phyloP scores from a whole-genome alignment of 129 eudicot genomes.

The Lactuca sativa region DNA sequence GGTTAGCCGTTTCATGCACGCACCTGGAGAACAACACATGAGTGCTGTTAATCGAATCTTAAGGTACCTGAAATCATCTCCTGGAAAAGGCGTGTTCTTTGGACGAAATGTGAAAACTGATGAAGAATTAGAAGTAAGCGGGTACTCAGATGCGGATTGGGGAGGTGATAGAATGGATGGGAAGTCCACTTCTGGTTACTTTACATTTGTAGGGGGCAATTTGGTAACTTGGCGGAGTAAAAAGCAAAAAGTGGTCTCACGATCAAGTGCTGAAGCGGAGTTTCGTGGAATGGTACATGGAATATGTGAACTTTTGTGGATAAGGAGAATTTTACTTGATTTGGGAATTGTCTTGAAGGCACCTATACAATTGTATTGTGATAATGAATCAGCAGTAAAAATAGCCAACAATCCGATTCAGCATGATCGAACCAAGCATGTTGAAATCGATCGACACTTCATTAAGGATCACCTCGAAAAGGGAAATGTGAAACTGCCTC shows the following conservation, averaged over 20 bases:
- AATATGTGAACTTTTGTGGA: neutral
- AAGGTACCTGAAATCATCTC: neutral
- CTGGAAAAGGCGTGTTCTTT: constrained; percentile 3
- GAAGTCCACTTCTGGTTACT: constrained; percentile 14
- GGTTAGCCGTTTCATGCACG: constrained; percentile 3
- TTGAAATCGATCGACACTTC: neutral
- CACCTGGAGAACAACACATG: constrained; percentile 7
- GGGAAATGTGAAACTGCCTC: too few species aligned
- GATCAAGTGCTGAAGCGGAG: constrained; percentile 9
- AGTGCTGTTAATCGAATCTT: neutral
- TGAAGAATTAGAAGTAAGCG: neutral
- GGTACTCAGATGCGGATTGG: neutral
- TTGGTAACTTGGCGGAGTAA: constrained; percentile 21
- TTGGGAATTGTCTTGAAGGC: neutral
- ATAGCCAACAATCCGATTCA: constrained; percentile 14
- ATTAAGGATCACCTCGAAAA: too few species aligned
- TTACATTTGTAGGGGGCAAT: constrained; percentile 14
- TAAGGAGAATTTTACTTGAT: neutral
- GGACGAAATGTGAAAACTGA: neutral
- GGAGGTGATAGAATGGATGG: neutral
- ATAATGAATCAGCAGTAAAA: neutral
- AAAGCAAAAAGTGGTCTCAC: constrained; percentile 2
- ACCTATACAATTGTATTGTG: neutral
- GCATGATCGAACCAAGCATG: constrained; percentile 18
- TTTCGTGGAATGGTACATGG: constrained; percentile 2